Evolutionary conservation across 176 grass and related monocot species (phyloP).

Genomic region (Thalia dealbata): DNA sequence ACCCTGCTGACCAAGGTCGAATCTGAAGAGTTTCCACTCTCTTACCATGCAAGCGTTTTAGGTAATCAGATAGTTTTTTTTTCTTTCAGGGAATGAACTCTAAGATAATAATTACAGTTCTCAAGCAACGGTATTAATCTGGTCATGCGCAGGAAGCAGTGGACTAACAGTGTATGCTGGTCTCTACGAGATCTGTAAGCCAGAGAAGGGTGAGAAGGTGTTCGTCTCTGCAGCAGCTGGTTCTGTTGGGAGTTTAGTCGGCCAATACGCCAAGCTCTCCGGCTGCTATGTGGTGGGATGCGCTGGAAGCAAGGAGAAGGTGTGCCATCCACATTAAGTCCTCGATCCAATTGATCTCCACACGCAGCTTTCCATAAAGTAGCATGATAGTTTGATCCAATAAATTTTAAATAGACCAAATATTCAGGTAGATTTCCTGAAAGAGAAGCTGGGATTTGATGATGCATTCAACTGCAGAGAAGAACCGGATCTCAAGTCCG

Average conservation of each 20-base stretch:
- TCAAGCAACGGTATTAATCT: too few relatives aligned
- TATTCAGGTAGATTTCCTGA: not conserved
- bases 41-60: constrained; percentile 22
- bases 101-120: too few relatives aligned
- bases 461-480: constrained; percentile 8
- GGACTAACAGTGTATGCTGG: constrained; percentile 27
- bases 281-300: not conserved
- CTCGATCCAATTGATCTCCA: too few relatives aligned
- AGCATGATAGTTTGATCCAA: too few relatives aligned
- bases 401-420: too few relatives aligned
- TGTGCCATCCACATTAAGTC: too few relatives aligned
- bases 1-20: constrained; percentile 15
- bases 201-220: not conserved
- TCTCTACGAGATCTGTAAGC: constrained; percentile 1
- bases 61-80: not conserved
- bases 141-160: constrained; percentile 21
- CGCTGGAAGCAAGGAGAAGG: not conserved
- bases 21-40: constrained; percentile 15
- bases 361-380: too few relatives aligned
- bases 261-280: constrained; percentile 1
- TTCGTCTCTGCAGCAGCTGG: constrained; percentile 12
- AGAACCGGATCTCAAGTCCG: constrained; percentile 1
- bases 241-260: constrained; percentile 9
- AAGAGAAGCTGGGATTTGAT: constrained; percentile 2
- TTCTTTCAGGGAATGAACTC: too few relatives aligned